Conservation (phyloP, 108 stramenopile species). For the Nitzschia sp. region DNA sequence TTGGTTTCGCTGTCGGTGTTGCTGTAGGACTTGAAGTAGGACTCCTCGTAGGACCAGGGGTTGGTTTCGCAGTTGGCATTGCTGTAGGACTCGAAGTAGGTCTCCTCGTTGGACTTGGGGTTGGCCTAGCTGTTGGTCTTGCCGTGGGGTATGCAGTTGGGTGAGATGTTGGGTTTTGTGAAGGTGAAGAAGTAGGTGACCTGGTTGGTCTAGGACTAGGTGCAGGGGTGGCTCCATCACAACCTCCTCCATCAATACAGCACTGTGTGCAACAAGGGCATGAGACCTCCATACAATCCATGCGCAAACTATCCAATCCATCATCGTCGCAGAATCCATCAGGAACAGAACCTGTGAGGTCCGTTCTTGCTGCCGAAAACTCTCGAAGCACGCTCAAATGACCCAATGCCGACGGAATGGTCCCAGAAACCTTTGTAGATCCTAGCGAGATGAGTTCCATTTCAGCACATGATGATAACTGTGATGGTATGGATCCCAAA, state of each 20-base stretch:
- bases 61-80: conserved; percentile 4
- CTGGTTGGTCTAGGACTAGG: conserved; percentile 8
- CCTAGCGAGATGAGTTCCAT: conserved; percentile 13
- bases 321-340: conserved; percentile 4
- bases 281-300: conserved; percentile 13
- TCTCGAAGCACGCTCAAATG: neutral
- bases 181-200: conserved; percentile 2
- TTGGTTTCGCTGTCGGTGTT: conserved; percentile 3
- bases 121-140: conserved; percentile 3
- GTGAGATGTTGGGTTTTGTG: neutral
- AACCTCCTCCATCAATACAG: neutral
- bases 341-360: conserved; percentile 17
- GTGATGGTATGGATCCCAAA: conserved; percentile 9
- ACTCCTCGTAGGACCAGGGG: neutral
- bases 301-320: neutral
- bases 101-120: neutral
- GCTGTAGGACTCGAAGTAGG: neutral
- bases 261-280: conserved; percentile 29
- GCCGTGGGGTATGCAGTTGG: neutral
- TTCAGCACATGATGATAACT: neutral
- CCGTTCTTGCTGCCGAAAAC: neutral
- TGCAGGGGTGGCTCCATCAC: neutral
- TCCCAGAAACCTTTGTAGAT: conserved; percentile 7
- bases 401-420: conserved; percentile 12
- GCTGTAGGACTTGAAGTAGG: neutral